phyloP scores from a whole-genome alignment of 176 grass and related monocot species.

The Aegilops sharonensis region DNA sequence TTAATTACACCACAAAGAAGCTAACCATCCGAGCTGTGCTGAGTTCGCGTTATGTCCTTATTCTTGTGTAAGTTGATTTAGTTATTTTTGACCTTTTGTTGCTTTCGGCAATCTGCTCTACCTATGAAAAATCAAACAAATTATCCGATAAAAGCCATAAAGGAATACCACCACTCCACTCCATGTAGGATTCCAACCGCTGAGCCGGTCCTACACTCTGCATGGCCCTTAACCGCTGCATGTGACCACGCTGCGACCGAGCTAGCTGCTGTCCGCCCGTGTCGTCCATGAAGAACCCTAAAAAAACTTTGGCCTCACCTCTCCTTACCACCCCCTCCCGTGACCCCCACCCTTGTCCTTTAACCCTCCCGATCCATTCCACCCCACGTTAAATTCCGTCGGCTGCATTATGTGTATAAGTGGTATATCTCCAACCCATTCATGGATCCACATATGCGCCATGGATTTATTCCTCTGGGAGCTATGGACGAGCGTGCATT shows the following conservation, averaged over 20 bases:
- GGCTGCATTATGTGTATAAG: not conserved
- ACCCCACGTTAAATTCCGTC: not conserved
- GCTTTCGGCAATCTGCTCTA: not conserved
- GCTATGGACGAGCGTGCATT: slow-evolving; percentile 2
- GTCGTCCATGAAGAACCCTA: slow-evolving; percentile 46
- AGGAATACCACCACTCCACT: not conserved
- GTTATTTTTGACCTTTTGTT: not conserved
- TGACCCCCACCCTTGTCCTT: slow-evolving; percentile 74
- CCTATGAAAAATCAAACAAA: not conserved
- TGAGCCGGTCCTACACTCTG: not conserved
- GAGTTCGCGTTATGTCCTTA: too few species aligned
- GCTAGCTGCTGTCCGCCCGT: slow-evolving; percentile 39
- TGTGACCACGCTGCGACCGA: slow-evolving; percentile 48
- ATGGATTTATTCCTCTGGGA: not conserved
- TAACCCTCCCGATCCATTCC: not conserved
- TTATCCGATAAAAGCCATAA: not conserved
- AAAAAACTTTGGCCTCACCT: slow-evolving; percentile 36
- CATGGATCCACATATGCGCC: not conserved
- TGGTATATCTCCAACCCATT: not conserved
- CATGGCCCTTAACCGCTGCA: slow-evolving; percentile 35
- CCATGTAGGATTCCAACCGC: not conserved
- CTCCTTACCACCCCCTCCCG: slow-evolving; percentile 42
- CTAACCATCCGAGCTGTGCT: too few species aligned
- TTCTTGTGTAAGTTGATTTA: not conserved
- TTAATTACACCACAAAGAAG: too few species aligned